A percentile compares a stretch with the other conserved stretches of the same genome.
Evolutionary conservation across 192 early-diverging fungal genomes (phyloP).

Genomic region (Coemansia sp.): DNA sequence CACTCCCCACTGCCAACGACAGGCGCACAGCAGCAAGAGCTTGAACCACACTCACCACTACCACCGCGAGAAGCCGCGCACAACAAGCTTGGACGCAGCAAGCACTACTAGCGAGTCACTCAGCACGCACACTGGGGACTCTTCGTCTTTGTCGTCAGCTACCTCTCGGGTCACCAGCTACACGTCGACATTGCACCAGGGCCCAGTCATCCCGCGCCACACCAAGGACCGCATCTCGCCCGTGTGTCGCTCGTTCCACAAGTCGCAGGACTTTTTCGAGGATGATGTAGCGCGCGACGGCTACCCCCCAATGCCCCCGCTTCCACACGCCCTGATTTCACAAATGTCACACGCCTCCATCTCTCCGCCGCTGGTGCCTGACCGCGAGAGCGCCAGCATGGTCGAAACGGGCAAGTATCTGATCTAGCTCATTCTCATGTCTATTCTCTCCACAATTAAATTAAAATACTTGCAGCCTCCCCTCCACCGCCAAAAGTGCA

Average conservation of each 20-base stretch:
- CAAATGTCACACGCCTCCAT: slow-evolving; percentile 3
- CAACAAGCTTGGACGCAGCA: background rate
- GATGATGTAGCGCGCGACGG: background rate
- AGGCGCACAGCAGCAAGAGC: background rate
- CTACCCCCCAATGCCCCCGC: background rate
- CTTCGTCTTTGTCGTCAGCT: slow-evolving; percentile 7
- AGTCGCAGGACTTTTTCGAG: slow-evolving; percentile 16
- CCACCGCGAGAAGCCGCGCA: background rate
- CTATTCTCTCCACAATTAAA: background rate
- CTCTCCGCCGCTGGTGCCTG: background rate
- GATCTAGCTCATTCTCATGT: background rate
- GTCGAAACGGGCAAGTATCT: background rate
- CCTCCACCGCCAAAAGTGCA: background rate
- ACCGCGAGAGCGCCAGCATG: background rate
- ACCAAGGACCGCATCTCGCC: slow-evolving; percentile 9
- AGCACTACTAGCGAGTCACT: slow-evolving; percentile 15
- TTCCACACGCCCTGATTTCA: background rate
- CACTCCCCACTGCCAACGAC: slow-evolving; percentile 8
- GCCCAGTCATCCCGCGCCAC: slow-evolving; percentile 35
- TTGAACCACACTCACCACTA: background rate
- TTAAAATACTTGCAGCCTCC: background rate
- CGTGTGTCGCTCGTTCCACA: slow-evolving; percentile 12
- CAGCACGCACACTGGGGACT: slow-evolving; percentile 7
- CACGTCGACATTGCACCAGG: slow-evolving; percentile 22
- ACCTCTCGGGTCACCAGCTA: slow-evolving; percentile 20